These are phyloP conservation scores for Agrocybe pediades DNA, from an alignment of 768 basidiomycete genomes.

Conservation along the genomic window DNA sequence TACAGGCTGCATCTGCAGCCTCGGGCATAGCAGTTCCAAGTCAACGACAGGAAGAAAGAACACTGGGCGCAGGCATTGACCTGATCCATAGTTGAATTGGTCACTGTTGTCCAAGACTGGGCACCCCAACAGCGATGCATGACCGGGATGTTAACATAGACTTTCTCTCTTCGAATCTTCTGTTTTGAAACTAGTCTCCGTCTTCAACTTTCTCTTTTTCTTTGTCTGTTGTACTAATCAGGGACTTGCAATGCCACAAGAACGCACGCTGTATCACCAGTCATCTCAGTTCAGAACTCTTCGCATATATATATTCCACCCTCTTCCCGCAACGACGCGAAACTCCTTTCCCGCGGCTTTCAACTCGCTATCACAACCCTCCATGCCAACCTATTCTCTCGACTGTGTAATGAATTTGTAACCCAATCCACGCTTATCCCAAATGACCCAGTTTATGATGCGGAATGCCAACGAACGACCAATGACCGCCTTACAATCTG, in stretches of 20 bases:
- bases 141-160: conserved; percentile 14
- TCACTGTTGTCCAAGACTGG: neutral
- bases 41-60: conserved; percentile 29
- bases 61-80: conserved; percentile 46
- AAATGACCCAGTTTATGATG: neutral
- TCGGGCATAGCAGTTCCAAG: conserved; percentile 16
- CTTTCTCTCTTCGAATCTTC: conserved; percentile 11
- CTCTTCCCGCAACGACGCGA: conserved; percentile 2
- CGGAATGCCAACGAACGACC: neutral
- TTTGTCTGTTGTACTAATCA: conserved; percentile 41
- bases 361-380: neutral
- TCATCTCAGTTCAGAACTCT: conserved; percentile 23
- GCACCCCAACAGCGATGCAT: conserved; percentile 3
- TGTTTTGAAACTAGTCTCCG: neutral
- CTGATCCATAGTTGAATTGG: conserved; percentile 38
- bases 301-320: conserved; percentile 4
- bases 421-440: neutral
- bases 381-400: neutral
- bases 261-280: conserved; percentile 42
- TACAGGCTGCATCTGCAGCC: conserved; percentile 22
- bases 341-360: conserved; percentile 3
- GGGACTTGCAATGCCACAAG: conserved; percentile 33
- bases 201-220: conserved; percentile 5
- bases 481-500: neutral
- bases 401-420: neutral